Evolutionary conservation across 1,284 basidiomycete species (phyloP), one percentile per base, ranked within the genome.

Genomic region (Cryptococcus deneoformans): DNA sequence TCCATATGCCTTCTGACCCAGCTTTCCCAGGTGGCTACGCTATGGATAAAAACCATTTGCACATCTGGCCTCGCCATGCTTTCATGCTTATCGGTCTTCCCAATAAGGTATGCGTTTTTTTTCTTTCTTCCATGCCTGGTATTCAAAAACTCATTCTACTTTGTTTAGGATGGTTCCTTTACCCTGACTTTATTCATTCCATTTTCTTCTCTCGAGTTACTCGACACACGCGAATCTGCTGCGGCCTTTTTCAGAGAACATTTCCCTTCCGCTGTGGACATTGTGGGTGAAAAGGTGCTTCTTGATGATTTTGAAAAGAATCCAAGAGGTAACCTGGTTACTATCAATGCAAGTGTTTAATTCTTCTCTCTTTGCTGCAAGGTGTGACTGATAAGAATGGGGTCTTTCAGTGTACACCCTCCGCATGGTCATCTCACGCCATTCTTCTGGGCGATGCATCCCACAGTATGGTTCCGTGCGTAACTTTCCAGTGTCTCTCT

Each of bases 71-170:
- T 58, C 87, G 93, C 71, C 90, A 94, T 77, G 89, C 91, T 52
- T 98, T 97, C 82, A 99, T 99, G 95, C 85, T 99, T 69, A 97
- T 99, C 71, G 96, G 92, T 16, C 86, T 99, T 52, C 92, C 95
- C 63, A 99, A 97, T 82, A 87, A 90, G 83, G 92, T 93, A 78
- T 73, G 73, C 53, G 35, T 11, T 24, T 5, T 29, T 29, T n/a
- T 29, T 5, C 29, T 29, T 4, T 29, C 29, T 29, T 5, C 29
- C 5, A 4, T n/a, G 36, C 10, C 1, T 16, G 14, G 7, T 46
- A 8, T 29, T 10, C 37, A 20, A 20, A n/a, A 20, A 20, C 20
- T 29, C 5, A 29, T 29, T 29, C 5, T 29, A 9, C 39, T 20
- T n/a, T 16, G 34, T 37, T 11, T 57, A 78, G 73, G 80, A 81